A percentile compares a stretch with the other conserved stretches of the same genome.
Conservation (phyloP, 306 rosid genomes). For the Parietaria judaica region DNA sequence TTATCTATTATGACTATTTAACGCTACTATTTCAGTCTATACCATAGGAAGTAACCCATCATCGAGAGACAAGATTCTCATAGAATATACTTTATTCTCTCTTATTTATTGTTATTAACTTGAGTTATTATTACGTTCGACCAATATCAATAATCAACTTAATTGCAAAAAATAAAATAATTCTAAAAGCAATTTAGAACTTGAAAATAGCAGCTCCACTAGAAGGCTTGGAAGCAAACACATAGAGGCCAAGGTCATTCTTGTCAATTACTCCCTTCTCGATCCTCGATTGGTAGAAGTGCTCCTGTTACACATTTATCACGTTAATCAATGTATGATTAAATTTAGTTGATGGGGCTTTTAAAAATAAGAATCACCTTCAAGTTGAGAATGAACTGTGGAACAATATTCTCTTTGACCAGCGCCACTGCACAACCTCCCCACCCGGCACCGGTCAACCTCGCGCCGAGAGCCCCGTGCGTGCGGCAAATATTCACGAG, state of each 20-base stretch:
- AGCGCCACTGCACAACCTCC: constrained; percentile 95
- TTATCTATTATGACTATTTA: no score
- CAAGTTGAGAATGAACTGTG: constrained; percentile 73
- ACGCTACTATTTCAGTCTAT: no score
- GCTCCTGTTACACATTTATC: constrained; percentile 43
- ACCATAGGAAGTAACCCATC: no score
- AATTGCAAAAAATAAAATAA: neutral
- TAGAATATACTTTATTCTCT: neutral
- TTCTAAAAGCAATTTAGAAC: constrained; percentile 32
- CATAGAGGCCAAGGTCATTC: constrained; percentile 64
- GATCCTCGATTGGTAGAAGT: constrained; percentile 59
- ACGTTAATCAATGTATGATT: neutral
- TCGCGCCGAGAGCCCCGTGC: constrained; percentile 80
- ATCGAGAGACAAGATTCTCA: constrained; percentile 3
- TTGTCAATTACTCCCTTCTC: constrained; percentile 51
- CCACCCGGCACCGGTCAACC: constrained; percentile 99
- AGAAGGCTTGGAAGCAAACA: constrained; percentile 96
- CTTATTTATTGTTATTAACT: neutral
- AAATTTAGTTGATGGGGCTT: no score
- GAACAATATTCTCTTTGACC: constrained; percentile 84
- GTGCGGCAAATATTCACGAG: constrained; percentile 55
- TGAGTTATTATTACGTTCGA: neutral
- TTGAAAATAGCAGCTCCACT: constrained; percentile 93
- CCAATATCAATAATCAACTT: neutral
- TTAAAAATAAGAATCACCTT: constrained; percentile 47